Base-by-base conservation (phyloP, 179 eudicot species). In the Beta macrorhiza region DNA sequence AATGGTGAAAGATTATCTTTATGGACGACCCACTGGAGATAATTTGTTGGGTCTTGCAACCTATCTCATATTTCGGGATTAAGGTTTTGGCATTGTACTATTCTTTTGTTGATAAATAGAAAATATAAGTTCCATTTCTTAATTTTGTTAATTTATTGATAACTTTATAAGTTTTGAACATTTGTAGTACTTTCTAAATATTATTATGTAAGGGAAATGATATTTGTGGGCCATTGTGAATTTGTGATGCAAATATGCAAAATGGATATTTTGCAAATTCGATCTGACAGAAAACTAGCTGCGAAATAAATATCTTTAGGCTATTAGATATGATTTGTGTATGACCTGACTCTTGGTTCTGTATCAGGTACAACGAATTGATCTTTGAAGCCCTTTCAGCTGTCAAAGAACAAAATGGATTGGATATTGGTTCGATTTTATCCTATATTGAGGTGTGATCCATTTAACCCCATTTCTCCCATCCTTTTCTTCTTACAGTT, bases 381-480 rank as follows among this genome's bases (percentile, higher is more conserved):
- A 88, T 95, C 75, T 89, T 84, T 85, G 94, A 95, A 81, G 98
- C 97, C 75, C 87, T 92, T 72, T 77, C 91, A 13, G 82, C 85
- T 57, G 79, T 85, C 69, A 85, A 89, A 68, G 90, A 91, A 32
- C 87, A 87, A 69, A 87, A 85, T 87, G 97, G 97, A 78, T 79
- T 93, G 81, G 97, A 93, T 69, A 85, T 90, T 73, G 76, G 78
- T 80, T 78, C 92, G 52, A 78, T 95, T 63, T 82, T 89, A 74
- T 71, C 73, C 78, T 92, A 84, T 88, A 93, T 95, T 52, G 97
- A 91, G 98, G 98, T 92, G 25, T 65, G 85, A 72, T 71, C 45
- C 47, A 73, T 75, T 49, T 75, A 20, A 29, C 75, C 77, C 32
- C 58, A 69, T 79, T 74, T 22, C 6, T 52, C 49, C 58, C 45